These are phyloP conservation scores for Rhizopogon vesiculosus DNA, from an alignment of 768 basidiomycete species.

Conservation along the genomic window DNA sequence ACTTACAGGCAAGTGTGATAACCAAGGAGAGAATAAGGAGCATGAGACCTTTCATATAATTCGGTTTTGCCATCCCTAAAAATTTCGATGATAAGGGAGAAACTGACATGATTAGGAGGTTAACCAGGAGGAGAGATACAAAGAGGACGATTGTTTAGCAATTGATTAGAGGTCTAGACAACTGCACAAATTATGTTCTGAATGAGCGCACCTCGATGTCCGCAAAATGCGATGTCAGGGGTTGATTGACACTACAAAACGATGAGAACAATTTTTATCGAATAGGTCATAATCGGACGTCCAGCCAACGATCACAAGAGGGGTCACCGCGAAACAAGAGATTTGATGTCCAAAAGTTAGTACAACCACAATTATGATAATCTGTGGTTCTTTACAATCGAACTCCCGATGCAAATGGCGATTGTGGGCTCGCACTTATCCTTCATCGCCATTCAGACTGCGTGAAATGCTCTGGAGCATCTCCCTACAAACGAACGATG, in stretches of 20 bases:
- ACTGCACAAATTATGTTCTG: not conserved
- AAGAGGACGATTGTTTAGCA: slow-evolving; percentile 76
- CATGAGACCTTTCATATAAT: slow-evolving; percentile 93
- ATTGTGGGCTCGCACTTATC: slow-evolving; percentile 71
- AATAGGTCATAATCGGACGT: slow-evolving; percentile 40
- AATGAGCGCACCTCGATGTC: slow-evolving; percentile 65
- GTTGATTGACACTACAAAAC: slow-evolving; percentile 50
- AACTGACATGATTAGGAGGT: slow-evolving; percentile 70
- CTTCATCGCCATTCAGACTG: slow-evolving; percentile 88
- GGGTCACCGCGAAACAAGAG: slow-evolving; percentile 78
- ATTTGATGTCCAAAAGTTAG: slow-evolving; percentile 58
- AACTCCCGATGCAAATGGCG: slow-evolving; percentile 77
- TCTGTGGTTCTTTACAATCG: slow-evolving; percentile 51
- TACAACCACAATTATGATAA: not conserved
- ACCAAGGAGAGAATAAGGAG: slow-evolving; percentile 31
- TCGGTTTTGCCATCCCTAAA: slow-evolving; percentile 75
- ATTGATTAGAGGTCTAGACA: not conserved
- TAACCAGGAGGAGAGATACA: slow-evolving; percentile 83
- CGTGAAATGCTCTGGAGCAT: slow-evolving; percentile 85
- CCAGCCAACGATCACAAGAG: slow-evolving; percentile 90
- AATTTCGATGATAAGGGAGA: not conserved
- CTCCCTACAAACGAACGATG: slow-evolving; percentile 39
- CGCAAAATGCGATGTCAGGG: slow-evolving; percentile 77
- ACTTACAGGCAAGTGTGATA: slow-evolving; percentile 37
- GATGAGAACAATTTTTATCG: slow-evolving; percentile 5